Evolutionary conservation across 257 asterid genomes (phyloP), one percentile per base, ranked within the genome.

Genomic region (Nicotiana tabacum): DNA sequence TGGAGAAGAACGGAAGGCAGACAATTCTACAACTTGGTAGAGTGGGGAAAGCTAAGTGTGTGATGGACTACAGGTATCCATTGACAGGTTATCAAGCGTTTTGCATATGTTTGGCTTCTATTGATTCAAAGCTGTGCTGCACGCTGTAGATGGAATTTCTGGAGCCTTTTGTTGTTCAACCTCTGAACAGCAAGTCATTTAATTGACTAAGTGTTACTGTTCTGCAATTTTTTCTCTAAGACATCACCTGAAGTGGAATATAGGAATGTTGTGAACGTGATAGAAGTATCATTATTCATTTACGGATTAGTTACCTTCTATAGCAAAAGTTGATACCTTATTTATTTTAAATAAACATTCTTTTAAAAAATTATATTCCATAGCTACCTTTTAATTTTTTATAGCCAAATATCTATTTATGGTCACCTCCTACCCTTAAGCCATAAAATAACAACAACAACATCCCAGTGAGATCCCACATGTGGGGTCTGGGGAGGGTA

Each of bases 61-160:
- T 93, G 83, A 94, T 96, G 98, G 99, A 93, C 83, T 93, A 90
- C 91, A 93, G 98, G 87, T 95, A 94, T 88, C 99, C 99, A 21
- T 79, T 96, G 88, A 89, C 95, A 27, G 99, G 97, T 57, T 96
- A 92, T 84, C 99, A 94, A 88, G 99, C 99, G 27, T 94, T 96
- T 86, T 92, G 96, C 91, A 90, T 96, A 84, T 91, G 93, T 76
- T 89, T 96, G 92, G 97, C 98, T 68, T 93, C 98, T 55, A 92
- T 96, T 67, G 98, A 94, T 84, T 89, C 98, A 5, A 96, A 96
- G 80, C 91, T 95, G 84, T 96, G 99, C 87, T 96, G 99, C 92
- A 88, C 96, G 0, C 89, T 92, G 57, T 95, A 85, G 85, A 56
- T 33, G n/a, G 60, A 48, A 62, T 37, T 77, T 9, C 68, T 51